Conservation (phyloP, 2,329 filamentous ascomycete genomes). For the Didymella segeticola region DNA sequence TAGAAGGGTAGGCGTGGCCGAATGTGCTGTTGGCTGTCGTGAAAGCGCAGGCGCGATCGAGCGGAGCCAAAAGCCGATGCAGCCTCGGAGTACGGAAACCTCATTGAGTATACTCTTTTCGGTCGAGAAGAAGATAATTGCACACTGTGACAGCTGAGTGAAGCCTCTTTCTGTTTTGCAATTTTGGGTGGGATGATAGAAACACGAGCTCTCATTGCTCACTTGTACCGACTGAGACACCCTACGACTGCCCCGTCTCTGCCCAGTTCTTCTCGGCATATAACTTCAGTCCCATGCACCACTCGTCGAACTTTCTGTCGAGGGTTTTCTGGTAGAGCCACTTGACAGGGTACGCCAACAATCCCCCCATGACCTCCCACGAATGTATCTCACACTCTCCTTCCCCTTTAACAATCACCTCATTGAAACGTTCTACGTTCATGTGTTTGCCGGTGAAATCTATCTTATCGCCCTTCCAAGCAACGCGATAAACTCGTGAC, state of each 20-base stretch:
- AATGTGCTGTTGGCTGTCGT: no score
- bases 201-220: not conserved
- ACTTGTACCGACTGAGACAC: not conserved
- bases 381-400: slow-evolving; percentile 28
- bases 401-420: slow-evolving; percentile 23
- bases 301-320: slow-evolving; percentile 23
- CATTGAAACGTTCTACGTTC: slow-evolving; percentile 27
- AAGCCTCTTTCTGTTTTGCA: not conserved
- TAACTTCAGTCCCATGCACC: slow-evolving; percentile 29
- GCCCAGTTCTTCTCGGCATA: slow-evolving; percentile 20
- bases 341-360: slow-evolving; percentile 27
- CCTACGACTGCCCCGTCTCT: not conserved
- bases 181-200: not conserved
- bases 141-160: no score
- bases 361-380: slow-evolving; percentile 32
- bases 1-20: no score
- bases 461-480: slow-evolving; percentile 27
- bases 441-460: slow-evolving; percentile 19
- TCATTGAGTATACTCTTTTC: not conserved
- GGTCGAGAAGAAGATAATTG: not conserved
- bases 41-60: no score
- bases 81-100: not conserved
- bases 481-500: slow-evolving; percentile 26
- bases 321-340: slow-evolving; percentile 23
- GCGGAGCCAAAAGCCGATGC: no score